These are phyloP conservation scores for Candida arabinofermentans DNA, from an alignment of 805 yeast species.

Conservation along the genomic window DNA sequence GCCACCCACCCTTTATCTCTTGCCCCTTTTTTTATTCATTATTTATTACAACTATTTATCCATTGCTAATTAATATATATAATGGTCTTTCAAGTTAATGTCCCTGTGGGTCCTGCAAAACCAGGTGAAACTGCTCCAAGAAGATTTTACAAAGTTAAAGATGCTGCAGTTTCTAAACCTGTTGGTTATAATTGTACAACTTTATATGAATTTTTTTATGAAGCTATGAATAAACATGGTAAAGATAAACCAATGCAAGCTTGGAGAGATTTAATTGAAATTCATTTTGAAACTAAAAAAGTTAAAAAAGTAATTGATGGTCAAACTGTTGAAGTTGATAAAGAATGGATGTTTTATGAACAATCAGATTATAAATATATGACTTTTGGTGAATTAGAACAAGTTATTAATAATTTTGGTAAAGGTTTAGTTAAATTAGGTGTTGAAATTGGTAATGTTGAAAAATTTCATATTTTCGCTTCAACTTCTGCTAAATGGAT, in stretches of 20 bases:
- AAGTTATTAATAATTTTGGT: conserved; percentile 52
- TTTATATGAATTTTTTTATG: conserved; percentile 63
- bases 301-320: conserved; percentile 79
- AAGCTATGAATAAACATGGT: conserved; percentile 56
- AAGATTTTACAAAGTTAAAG: conserved; percentile 51
- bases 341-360: conserved; percentile 87
- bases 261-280: conserved; percentile 70
- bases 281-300: conserved; percentile 71
- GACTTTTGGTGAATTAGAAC: conserved; percentile 53
- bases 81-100: conserved; percentile 37
- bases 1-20: background rate
- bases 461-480: conserved; percentile 80
- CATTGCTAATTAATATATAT: background rate
- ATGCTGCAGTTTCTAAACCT: conserved; percentile 54
- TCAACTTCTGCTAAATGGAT: conserved; percentile 88
- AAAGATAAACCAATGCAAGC: conserved; percentile 55
- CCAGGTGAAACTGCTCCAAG: conserved; percentile 83
- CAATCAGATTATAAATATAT: conserved; percentile 66
- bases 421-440: conserved; percentile 78
- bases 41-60: background rate
- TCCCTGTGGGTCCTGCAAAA: conserved; percentile 66
- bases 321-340: conserved; percentile 62
- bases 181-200: conserved; percentile 58
- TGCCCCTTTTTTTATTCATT: background rate
- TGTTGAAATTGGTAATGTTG: conserved; percentile 52